Evolutionary conservation across 140 eudicot genomes (phyloP).

Genomic region (Stevia rebaudiana): DNA sequence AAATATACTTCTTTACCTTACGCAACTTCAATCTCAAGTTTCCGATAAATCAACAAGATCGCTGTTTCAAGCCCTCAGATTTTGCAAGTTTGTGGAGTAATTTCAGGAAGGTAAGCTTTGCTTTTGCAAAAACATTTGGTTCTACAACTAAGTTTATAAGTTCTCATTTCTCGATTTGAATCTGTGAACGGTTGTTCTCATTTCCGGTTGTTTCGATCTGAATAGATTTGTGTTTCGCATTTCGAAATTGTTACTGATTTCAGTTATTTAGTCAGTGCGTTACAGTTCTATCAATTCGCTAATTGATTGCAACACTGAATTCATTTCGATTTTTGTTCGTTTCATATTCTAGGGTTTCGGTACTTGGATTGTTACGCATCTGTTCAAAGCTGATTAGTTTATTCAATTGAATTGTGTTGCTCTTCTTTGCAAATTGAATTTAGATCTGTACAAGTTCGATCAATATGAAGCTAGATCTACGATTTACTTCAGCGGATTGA

Average conservation of each 20-base stretch:
- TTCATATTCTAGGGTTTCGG: slow-evolving; percentile 24
- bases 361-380: neutral
- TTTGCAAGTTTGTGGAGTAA: slow-evolving; percentile 10
- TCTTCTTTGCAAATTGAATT: neutral
- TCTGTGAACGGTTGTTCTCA: neutral
- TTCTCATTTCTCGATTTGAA: slow-evolving; percentile 7
- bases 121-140: slow-evolving; percentile 2
- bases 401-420: neutral
- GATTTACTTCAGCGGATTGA: neutral
- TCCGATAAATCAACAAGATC: slow-evolving; percentile 13
- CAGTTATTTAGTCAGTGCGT: neutral
- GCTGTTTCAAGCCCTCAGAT: neutral
- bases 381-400: neutral
- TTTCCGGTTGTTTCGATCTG: slow-evolving; percentile 12
- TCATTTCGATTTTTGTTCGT: neutral
- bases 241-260: neutral
- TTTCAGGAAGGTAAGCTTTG: slow-evolving; percentile 12
- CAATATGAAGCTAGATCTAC: slow-evolving; percentile 13
- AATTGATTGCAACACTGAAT: slow-evolving; percentile 2
- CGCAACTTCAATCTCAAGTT: slow-evolving; percentile 27
- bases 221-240: slow-evolving; percentile 9
- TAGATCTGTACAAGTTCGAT: slow-evolving; percentile 17
- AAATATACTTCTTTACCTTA: slow-evolving; percentile 6
- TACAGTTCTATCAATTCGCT: neutral
- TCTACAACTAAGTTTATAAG: neutral